Base-by-base conservation (phyloP, 2,329 filamentous ascomycete species). In the Colletotrichum karsti region DNA sequence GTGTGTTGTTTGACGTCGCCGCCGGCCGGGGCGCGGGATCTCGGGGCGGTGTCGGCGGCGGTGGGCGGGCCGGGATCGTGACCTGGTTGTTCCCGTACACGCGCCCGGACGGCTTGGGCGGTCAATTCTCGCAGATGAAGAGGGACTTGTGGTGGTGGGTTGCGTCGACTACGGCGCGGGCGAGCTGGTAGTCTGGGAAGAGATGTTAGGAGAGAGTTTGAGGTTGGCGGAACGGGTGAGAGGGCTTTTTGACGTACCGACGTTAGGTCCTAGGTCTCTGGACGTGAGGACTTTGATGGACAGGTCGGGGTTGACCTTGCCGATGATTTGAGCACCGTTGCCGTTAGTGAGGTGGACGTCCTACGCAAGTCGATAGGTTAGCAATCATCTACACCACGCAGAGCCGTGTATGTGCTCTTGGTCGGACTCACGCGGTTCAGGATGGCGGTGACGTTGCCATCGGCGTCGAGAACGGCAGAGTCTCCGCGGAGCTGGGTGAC, bases 401-500 rank as follows among this genome's bases (percentile, higher is more conserved):
- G n/a, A 13, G 15, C 24, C 5, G 35, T 12, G 33, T 3, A 26
- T 24, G 20, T 18, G 7, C 7, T 24, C 18, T 12, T 13, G n/a
- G 5, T 13, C 18, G n/a, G 24, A 72, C 86, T 69, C 82, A 94
- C 92, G 56, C 91, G 86, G 77, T 93, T 94, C 72, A 98, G 79
- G 18, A 92, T 82, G 2, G 94, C 85, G 1, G 90, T 93, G 26
- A 98, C 88, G 22, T 90, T 87, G 0, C 95, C 95, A 26, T 90
- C 91, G 6, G 93, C 91, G 64, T 97, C 94, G 30, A 98, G 87
- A 6, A 90, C 89, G 0, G 94, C 95, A 56, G 88, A 87, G 58
- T 96, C 93, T 72, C 95, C 95, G 57, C 91, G 91, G 24, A 98
- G 85, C 74, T 96, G 91, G 4, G 89, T 88, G 51, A 98, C 94